Base-by-base conservation (phyloP, 306 rosid species). In the Acacia acuminata region DNA sequence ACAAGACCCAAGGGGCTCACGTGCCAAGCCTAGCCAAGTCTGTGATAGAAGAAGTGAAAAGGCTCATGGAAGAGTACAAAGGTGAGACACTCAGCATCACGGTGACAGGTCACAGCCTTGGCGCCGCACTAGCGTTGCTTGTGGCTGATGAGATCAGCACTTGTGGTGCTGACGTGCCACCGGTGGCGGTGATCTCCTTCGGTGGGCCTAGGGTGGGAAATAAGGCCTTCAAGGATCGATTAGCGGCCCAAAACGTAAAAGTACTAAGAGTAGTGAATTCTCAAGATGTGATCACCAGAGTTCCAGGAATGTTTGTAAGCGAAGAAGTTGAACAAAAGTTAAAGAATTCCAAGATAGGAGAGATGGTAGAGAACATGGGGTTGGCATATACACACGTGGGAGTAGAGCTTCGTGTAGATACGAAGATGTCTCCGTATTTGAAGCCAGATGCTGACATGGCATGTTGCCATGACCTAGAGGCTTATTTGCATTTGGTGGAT, bases 191-290 rank as follows among this genome's bases (percentile, higher is more conserved):
- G 4, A 92, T 96, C 77, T 96, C 99, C 1, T 96, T 91, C 2
- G 99, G 99, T 1, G 98, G 99, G 19, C 99, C 99, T 0, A 88
- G 92, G 0, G 99, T 94, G 0, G 98, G 99, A 1, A 96, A 96
- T 81, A 85, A 79, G 45, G 87, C 82, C 14, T 92, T 91, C 0
- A 89, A 94, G 0, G 24, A 91, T 6, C 85, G 87, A 27, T 67
- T 96, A 0, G 69, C 86, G 0, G 47, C 69, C 0, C 88, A 91
- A 34, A 88, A 91, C 0, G 99, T 96, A 14, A 96, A 92, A 40
- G 95, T 96, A 8, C 8, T 96, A 13, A 53, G 99, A 65, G 87
- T 96, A 3, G 99, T 94, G 3, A 96, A 96, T 71, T 92, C 94
- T 0, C 97, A 94, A 42, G 99, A 96, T 6, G 90, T 96, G 30